A percentile compares a stretch with the other conserved stretches of the same genome.
Evolutionary conservation across 345 rosid genomes (phyloP).

Genomic region (Capsella bursapastoris): DNA sequence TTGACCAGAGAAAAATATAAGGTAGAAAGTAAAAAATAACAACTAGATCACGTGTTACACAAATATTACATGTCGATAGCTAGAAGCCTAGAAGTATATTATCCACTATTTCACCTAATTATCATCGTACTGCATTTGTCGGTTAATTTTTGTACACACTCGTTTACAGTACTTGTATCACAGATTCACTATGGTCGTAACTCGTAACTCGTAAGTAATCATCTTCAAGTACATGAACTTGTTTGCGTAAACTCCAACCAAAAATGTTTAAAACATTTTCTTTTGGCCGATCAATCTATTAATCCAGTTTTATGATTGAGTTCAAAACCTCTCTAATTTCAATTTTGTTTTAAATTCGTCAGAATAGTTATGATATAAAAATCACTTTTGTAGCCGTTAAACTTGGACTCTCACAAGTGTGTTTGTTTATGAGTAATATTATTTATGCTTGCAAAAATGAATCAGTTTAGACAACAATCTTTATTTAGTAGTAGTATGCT

Average conservation of each 20-base stretch:
- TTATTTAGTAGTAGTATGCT: conserved; percentile 1
- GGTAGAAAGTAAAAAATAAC: background rate
- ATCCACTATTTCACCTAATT: conserved; percentile 30
- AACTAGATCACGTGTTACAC: conserved; percentile 27
- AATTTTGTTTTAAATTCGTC: background rate
- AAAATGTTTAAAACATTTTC: background rate
- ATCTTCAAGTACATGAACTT: background rate
- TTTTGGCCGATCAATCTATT: background rate
- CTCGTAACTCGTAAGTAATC: background rate
- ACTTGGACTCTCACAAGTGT: conserved; percentile 16
- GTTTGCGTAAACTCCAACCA: conserved; percentile 1
- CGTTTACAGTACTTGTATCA: background rate
- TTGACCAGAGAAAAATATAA: conserved; percentile 2
- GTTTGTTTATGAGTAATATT: background rate
- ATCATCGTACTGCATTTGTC: background rate
- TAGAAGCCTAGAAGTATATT: conserved; percentile 3
- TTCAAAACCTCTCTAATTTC: background rate
- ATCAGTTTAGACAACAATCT: background rate
- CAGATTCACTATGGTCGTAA: background rate
- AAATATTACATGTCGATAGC: background rate
- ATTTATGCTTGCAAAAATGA: background rate
- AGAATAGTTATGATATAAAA: background rate
- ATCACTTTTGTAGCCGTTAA: conserved; percentile 16
- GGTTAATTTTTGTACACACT: background rate
- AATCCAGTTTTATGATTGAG: background rate